Base-by-base conservation (phyloP, 1,284 basidiomycete species). In the Cryptococcus wingfieldii region DNA sequence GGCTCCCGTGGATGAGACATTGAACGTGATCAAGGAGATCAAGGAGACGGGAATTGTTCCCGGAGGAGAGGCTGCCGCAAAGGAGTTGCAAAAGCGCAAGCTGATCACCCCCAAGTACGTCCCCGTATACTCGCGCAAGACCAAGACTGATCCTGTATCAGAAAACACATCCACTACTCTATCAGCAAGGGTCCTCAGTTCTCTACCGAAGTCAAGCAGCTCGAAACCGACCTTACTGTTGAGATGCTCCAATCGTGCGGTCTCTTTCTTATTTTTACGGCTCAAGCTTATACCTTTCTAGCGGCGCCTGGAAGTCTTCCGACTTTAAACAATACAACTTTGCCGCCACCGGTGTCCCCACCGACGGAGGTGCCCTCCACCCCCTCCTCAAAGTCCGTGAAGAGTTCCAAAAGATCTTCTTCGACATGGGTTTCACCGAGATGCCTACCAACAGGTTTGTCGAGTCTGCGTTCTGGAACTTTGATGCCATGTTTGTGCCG, bases 381-480 rank as follows among this genome's bases (percentile, higher is more conserved):
- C 96, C 95, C 6, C 82, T 99, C 31, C 84, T 98, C 64, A 98
- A 98, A 80, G 96, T 99, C 38, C 84, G 96, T 53, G 95, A 98
- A 77, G 96, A 99, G 78, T 93, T 99, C 76, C 84, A 94, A 51
- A 89, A 90, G 73, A 98, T 98, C 71, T 99, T 99, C 83, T 84
- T 99, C 67, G 96, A 99, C 77, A 98, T 98, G 92, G 96, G 96
- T 14, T 99, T 98, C 79, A 87, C 92, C 55, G 96, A 99, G 79
- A 99, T 99, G 96, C 93, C 95, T 6, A 98, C 96, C n/a, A 87
- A 88, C 59, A 87, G 88, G 58, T 99, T 94, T 74, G 93, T 99
- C 58, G 96, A 99, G 78, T 96, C 92, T 27, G 89, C 89, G 38
- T 99, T 98, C 84, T 99, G 96, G 96, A 97, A 95, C 76, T 98